Evolutionary conservation across 768 basidiomycete genomes (phyloP).

Genomic region (Floccularia luteovirens): DNA sequence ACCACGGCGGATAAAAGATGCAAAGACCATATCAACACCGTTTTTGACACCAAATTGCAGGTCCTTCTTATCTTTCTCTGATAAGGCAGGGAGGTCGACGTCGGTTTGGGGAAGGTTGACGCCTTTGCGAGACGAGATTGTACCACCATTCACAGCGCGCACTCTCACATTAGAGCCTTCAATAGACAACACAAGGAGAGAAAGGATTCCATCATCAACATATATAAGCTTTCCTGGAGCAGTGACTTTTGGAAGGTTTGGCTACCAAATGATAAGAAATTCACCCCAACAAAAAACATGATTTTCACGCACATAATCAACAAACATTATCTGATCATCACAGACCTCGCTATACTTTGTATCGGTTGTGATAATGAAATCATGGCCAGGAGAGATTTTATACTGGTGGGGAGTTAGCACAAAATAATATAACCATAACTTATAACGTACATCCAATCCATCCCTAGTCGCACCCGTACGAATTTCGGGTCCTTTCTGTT

Average conservation of each 20-base stretch:
- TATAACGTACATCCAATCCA: constrained; percentile 67
- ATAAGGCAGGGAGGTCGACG: constrained; percentile 95
- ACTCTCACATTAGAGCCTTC: constrained; percentile 79
- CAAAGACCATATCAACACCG: constrained; percentile 98
- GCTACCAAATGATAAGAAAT: constrained; percentile 28
- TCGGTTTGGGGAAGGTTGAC: constrained; percentile 98
- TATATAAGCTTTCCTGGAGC: constrained; percentile 97
- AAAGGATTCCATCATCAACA: constrained; percentile 96
- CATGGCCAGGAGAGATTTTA: constrained; percentile 84
- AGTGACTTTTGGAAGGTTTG: constrained; percentile 92
- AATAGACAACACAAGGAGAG: constrained; percentile 86
- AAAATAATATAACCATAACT: constrained; percentile 3
- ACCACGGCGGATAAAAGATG: constrained; percentile 95
- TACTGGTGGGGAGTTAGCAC: constrained; percentile 35
- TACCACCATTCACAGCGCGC: constrained; percentile 85
- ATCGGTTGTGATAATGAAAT: constrained; percentile 88
- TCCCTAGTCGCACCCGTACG: constrained; percentile 91
- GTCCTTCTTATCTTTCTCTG: constrained; percentile 97
- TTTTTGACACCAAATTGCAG: constrained; percentile 94
- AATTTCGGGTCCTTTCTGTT: constrained; percentile 98
- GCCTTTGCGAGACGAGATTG: constrained; percentile 93
- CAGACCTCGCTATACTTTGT: constrained; percentile 69
- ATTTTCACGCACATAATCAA: constrained; percentile 77
- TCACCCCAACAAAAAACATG: constrained; percentile 4
- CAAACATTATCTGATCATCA: constrained; percentile 79